Conservation (phyloP, 352 stramenopile genomes). For the Phytophthora pluvialis region DNA sequence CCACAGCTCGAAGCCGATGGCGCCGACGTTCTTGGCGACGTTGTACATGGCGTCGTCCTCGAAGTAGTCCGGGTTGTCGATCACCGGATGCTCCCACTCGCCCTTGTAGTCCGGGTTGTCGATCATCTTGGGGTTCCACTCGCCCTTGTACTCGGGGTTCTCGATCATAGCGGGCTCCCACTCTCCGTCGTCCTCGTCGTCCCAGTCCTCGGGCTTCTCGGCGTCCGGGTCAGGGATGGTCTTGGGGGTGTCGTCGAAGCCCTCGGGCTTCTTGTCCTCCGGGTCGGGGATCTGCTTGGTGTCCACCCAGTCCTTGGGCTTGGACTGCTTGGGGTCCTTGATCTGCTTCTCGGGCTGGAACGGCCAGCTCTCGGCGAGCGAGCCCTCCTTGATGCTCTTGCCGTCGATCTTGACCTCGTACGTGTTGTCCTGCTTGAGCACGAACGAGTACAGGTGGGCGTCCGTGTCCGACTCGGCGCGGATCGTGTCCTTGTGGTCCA, state of each 20-base stretch:
- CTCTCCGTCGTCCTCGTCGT: constrained; percentile 99
- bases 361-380: constrained; percentile 95
- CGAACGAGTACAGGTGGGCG: constrained; percentile 98
- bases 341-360: constrained; percentile 97
- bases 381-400: constrained; percentile 92
- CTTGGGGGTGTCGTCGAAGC: constrained; percentile 98
- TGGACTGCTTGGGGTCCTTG: constrained; percentile 95
- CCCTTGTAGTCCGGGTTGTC: constrained; percentile 99
- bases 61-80: constrained; percentile 98
- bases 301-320: constrained; percentile 99
- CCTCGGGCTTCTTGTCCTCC: constrained; percentile 96
- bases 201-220: constrained; percentile 98
- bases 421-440: constrained; percentile 97
- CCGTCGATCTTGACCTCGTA: constrained; percentile 98
- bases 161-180: constrained; percentile 96
- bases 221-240: constrained; percentile 98
- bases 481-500: constrained; percentile 91
- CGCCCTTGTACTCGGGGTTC: constrained; percentile 98
- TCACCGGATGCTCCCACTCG: constrained; percentile 96
- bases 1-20: constrained; percentile 99
- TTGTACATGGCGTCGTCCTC: constrained; percentile 95
- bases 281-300: constrained; percentile 97
- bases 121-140: constrained; percentile 98
- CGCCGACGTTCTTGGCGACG: constrained; percentile 95
- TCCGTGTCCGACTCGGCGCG: constrained; percentile 78